These are phyloP conservation scores for Bacidia rubella DNA, from an alignment of 495 filamentous ascomycete genomes.

Conservation along the genomic window DNA sequence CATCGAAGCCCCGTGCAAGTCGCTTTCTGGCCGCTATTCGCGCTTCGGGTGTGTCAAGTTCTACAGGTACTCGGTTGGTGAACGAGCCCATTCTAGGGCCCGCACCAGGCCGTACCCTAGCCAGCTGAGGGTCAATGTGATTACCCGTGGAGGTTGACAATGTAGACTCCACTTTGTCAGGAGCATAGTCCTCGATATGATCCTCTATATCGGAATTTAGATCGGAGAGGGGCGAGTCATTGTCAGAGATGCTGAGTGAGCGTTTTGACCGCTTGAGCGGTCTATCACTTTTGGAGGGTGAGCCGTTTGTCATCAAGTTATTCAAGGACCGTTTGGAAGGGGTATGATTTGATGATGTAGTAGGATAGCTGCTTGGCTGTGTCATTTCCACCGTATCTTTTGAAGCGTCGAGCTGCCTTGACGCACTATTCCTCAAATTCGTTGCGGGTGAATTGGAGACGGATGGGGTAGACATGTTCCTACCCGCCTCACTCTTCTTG, in stretches of 20 bases:
- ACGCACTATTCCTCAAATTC: constrained; percentile 28
- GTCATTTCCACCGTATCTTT: constrained; percentile 11
- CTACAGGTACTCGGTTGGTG: constrained; percentile 8
- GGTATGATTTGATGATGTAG: constrained; percentile 5
- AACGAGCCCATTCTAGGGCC: constrained; percentile 12
- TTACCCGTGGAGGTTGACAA: neutral
- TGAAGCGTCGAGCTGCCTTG: constrained; percentile 19
- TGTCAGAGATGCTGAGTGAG: constrained; percentile 21
- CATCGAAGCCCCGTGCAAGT: constrained; percentile 11
- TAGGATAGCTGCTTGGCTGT: constrained; percentile 8
- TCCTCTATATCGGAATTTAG: constrained; percentile 18
- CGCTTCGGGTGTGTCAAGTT: constrained; percentile 6
- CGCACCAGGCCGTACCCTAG: neutral
- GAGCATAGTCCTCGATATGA: constrained; percentile 17
- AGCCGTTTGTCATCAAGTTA: constrained; percentile 9
- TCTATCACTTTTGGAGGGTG: constrained; percentile 11
- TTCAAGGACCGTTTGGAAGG: constrained; percentile 7
- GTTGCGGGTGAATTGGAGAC: constrained; percentile 18
- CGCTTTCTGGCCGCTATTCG: constrained; percentile 14
- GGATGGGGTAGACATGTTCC: constrained; percentile 7
- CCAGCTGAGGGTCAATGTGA: neutral
- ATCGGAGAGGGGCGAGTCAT: constrained; percentile 33
- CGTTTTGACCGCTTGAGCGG: constrained; percentile 16
- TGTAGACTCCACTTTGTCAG: constrained; percentile 5
- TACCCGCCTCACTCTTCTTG: constrained; percentile 5